Evolutionary conservation across 202 grass and related monocot species (phyloP).

Genomic region (Musa balbisiana): DNA sequence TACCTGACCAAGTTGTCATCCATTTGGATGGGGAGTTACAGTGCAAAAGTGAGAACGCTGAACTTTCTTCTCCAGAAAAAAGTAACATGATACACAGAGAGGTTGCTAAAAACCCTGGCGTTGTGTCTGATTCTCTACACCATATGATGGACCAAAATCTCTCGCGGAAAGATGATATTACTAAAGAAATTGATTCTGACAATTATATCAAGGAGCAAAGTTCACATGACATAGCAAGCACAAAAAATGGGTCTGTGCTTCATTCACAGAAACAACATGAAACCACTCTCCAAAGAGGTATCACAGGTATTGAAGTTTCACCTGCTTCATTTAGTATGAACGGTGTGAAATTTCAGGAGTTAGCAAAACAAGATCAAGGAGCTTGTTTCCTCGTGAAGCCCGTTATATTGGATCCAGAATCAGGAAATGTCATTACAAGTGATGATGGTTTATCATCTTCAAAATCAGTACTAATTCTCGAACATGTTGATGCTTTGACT

Average conservation of each 20-base stretch:
- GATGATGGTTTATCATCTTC: conserved; percentile 25
- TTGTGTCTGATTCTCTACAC: conserved; percentile 53
- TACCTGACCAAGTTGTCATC: conserved; percentile 39
- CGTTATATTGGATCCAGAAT: conserved; percentile 30
- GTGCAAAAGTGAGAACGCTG: not conserved
- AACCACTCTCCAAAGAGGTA: not conserved
- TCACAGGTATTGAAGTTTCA: not conserved
- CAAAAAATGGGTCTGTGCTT: conserved; percentile 22
- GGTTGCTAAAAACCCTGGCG: conserved; percentile 44
- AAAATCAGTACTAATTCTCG: not conserved
- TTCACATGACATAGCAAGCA: conserved; percentile 22
- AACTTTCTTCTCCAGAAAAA: conserved; percentile 38
- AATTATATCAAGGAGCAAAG: conserved; percentile 32
- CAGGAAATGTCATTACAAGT: conserved; percentile 26
- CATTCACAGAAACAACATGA: not conserved
- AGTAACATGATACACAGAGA: conserved; percentile 31
- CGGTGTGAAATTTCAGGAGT: not conserved
- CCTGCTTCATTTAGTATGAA: not conserved
- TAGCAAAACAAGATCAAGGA: conserved; percentile 14
- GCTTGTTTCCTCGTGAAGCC: conserved; percentile 6
- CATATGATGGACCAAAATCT: conserved; percentile 59
- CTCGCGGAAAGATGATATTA: conserved; percentile 45
- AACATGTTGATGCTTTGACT: no score
- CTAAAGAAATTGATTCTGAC: conserved; percentile 38
- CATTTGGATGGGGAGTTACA: conserved; percentile 31